Conservation (phyloP, 1,284 basidiomycete species). For the Tilletiaria anomala region DNA sequence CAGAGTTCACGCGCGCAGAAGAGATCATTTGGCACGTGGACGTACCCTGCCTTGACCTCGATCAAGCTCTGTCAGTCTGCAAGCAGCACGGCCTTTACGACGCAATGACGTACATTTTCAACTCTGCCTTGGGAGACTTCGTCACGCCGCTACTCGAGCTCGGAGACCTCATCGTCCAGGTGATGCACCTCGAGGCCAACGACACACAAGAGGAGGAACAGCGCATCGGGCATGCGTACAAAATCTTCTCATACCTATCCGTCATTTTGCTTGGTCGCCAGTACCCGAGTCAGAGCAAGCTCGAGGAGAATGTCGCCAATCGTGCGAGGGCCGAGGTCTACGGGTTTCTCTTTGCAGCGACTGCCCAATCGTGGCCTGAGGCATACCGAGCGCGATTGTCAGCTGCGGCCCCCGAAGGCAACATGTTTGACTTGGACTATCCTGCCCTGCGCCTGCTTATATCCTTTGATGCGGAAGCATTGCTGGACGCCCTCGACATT, state of each 20-base stretch:
- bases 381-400: constrained; percentile 57
- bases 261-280: constrained; percentile 67
- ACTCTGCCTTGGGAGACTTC: constrained; percentile 70
- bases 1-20: constrained; percentile 64
- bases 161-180: constrained; percentile 57
- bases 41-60: constrained; percentile 75
- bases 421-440: constrained; percentile 44
- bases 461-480: constrained; percentile 80
- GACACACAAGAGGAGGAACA: constrained; percentile 6
- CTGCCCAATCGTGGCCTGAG: constrained; percentile 62
- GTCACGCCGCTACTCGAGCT: constrained; percentile 77
- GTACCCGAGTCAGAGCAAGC: constrained; percentile 67
- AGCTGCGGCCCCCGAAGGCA: constrained; percentile 46
- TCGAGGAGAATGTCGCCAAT: constrained; percentile 45
- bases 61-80: constrained; percentile 79
- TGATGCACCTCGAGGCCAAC: constrained; percentile 41
- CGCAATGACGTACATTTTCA: constrained; percentile 87
- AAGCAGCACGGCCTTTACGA: constrained; percentile 72
- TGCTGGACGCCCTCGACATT: constrained; percentile 82
- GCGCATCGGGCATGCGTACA: constrained; percentile 57
- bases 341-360: constrained; percentile 64
- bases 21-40: constrained; percentile 91
- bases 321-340: constrained; percentile 47
- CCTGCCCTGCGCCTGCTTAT: constrained; percentile 76
- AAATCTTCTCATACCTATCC: constrained; percentile 81